Conservation (phyloP, 2,329 filamentous ascomycete genomes). For the Purpureocillium lavendulum region DNA sequence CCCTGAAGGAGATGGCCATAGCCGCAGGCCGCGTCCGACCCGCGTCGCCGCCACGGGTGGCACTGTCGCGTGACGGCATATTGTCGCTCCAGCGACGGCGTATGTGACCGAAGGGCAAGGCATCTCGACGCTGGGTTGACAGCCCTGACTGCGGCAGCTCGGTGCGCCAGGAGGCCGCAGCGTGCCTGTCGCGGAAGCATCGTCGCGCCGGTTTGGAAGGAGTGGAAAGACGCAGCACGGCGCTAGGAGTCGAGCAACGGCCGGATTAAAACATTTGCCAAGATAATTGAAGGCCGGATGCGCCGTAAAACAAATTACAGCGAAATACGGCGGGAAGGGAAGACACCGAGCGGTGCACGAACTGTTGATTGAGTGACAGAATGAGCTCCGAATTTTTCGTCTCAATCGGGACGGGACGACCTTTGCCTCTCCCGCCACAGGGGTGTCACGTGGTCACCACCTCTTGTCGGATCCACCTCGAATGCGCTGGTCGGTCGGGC, state of each 20-base stretch:
- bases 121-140: conserved; percentile 10
- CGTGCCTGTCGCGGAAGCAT: conserved; percentile 28
- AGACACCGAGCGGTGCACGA: conserved; percentile 4
- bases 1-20: conserved; percentile 12
- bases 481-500: too few relatives aligned
- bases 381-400: conserved; percentile 19
- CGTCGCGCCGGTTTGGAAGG: conserved; percentile 7
- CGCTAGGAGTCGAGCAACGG: neutral
- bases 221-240: conserved; percentile 3
- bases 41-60: conserved; percentile 19
- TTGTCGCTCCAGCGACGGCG: conserved; percentile 12
- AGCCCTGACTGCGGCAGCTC: conserved; percentile 9
- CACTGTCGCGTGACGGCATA: conserved; percentile 18
- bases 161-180: conserved; percentile 17
- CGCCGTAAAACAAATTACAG: conserved; percentile 3
- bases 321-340: too few relatives aligned
- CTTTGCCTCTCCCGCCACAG: neutral
- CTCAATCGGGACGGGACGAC: neutral
- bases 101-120: conserved; percentile 8
- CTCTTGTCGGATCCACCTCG: too few relatives aligned
- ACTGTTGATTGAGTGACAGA: conserved; percentile 1
- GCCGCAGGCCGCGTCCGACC: conserved; percentile 13
- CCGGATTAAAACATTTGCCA: conserved; percentile 15
- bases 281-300: conserved; percentile 1
- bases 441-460: conserved; percentile 7